These are phyloP conservation scores for Ceratocystis eucalypticola DNA, from an alignment of 2,329 filamentous ascomycete species.

Conservation along the genomic window DNA sequence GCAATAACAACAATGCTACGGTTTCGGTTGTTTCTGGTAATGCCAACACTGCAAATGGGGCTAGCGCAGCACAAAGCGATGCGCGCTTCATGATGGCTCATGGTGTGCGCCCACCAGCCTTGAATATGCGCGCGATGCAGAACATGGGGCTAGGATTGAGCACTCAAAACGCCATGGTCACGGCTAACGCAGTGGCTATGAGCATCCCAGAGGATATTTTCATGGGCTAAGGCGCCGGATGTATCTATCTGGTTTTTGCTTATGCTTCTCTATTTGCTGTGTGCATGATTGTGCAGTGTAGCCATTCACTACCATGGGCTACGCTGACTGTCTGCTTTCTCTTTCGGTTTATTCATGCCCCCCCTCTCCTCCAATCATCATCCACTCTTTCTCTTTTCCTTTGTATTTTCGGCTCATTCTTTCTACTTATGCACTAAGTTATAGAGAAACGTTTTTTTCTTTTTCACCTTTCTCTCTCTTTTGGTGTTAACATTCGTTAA, in stretches of 20 bases:
- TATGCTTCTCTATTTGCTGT: neutral
- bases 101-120: slow-evolving; percentile 21
- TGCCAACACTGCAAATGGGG: neutral
- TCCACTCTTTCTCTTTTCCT: slow-evolving; percentile 3
- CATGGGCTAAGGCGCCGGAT: slow-evolving; percentile 30
- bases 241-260: neutral
- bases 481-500: too few species aligned
- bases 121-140: slow-evolving; percentile 34
- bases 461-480: slow-evolving; percentile 7
- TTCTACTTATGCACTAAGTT: neutral
- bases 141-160: slow-evolving; percentile 29
- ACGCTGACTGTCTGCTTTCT: neutral
- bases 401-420: neutral
- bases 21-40: neutral
- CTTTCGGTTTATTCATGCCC: neutral
- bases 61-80: neutral
- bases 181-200: slow-evolving; percentile 33
- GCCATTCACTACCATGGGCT: neutral
- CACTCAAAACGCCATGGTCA: slow-evolving; percentile 29
- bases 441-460: neutral
- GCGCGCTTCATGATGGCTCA: slow-evolving; percentile 13
- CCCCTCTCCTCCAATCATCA: neutral
- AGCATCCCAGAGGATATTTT: slow-evolving; percentile 39
- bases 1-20: neutral
- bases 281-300: neutral